These are phyloP conservation scores for Cyanodermella asteris DNA, from an alignment of 2,329 filamentous ascomycete species.

Conservation along the genomic window DNA sequence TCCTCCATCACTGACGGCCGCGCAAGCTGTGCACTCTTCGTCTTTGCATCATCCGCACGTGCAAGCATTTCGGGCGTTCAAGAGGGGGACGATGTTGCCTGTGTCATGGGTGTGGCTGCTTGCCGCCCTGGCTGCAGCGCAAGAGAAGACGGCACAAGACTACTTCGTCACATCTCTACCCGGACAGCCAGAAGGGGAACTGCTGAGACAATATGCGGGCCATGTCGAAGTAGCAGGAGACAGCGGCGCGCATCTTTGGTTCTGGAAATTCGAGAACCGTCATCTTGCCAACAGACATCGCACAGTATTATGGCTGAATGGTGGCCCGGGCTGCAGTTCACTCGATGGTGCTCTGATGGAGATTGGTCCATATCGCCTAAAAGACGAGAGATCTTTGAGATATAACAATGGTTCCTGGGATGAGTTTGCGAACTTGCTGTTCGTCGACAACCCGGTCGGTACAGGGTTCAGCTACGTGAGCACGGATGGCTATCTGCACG, in stretches of 20 bases:
- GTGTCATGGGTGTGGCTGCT: slow-evolving; percentile 1
- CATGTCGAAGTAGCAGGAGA: slow-evolving; percentile 78
- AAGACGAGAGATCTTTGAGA: slow-evolving; percentile 45
- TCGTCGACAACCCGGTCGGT: slow-evolving; percentile 91
- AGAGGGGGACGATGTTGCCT: no score
- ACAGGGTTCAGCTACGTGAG: slow-evolving; percentile 93
- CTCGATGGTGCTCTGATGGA: slow-evolving; percentile 96
- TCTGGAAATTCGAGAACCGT: slow-evolving; percentile 92
- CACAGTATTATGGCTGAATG: slow-evolving; percentile 92
- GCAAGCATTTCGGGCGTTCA: no score
- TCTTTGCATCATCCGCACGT: no score
- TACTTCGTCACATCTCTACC: slow-evolving; percentile 78
- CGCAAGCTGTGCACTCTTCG: no score
- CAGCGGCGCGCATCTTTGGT: slow-evolving; percentile 85
- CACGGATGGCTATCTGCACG: slow-evolving; percentile 65
- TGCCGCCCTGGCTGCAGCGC: slow-evolving; percentile 16
- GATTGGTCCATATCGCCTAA: slow-evolving; percentile 75
- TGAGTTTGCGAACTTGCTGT: slow-evolving; percentile 90
- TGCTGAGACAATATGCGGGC: slow-evolving; percentile 94
- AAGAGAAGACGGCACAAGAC: slow-evolving; percentile 48
- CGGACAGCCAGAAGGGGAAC: slow-evolving; percentile 54
- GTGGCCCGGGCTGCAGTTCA: slow-evolving; percentile 88
- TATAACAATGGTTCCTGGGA: slow-evolving; percentile 95
- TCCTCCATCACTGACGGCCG: no score
- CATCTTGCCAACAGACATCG: slow-evolving; percentile 83